Base-by-base conservation (phyloP, 2,329 filamentous ascomycete species). In the Fusarium fujikuroi region DNA sequence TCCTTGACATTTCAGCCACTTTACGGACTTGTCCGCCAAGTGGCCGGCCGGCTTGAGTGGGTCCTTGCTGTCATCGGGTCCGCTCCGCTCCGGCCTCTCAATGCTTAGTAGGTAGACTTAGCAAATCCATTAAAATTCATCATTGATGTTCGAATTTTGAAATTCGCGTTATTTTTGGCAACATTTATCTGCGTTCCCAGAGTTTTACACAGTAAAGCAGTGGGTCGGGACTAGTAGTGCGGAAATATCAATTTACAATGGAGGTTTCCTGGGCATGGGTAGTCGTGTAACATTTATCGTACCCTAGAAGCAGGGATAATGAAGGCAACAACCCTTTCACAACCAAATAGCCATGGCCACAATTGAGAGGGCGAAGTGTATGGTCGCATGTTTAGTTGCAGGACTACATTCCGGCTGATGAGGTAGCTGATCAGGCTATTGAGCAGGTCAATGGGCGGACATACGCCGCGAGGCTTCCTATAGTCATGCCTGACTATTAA, bases 91-190 rank as follows among this genome's bases (percentile, higher is more conserved):
- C 66, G 66, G 65, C 63, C 52, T 61, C 49, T 54, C 32, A 42
- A 58, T 36, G 43, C 43, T 30, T 30, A 23, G n/a, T 18, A 18
- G 30, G 46, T 18, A 30, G 19, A 47, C 19, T 18, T 72, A 57
- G 50, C 43, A 53, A 47, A 42, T 23, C 40, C 60, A 28, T 57
- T 23, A 21, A 49, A 42, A 62, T 52, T 42, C 43, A 50, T 69
- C 42, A 42, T 65, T 50, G 40, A 60, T 30, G n/a, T 43, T 44
- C 32, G 39, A 37, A 47, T 50, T 57, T 54, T n/a, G 25, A 25
- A 36, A n/a, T n/a, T 28, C 19, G 28, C 47, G 23, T 69, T 74
- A 69, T 72, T 72, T 72, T 74, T 74, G 68, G 72, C 10, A 74
- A n/a, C 36, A 19, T 9, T 46, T 36, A 39, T 42, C 40, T 21